These are phyloP conservation scores for Chondrostereum purpureum DNA, from an alignment of 1,284 basidiomycete species.

Conservation along the genomic window DNA sequence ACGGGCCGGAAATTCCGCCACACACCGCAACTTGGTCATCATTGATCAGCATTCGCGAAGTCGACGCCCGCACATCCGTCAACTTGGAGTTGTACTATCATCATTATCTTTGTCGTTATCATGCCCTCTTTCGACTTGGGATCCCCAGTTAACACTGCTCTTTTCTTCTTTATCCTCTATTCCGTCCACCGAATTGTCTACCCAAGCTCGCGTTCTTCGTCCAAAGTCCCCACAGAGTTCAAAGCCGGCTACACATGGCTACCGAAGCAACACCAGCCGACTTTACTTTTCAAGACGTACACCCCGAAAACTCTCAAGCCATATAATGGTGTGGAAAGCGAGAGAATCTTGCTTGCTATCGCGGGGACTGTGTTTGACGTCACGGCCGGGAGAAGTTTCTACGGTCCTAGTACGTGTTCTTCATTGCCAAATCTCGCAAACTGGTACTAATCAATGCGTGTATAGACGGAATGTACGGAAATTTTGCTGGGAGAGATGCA, in stretches of 20 bases:
- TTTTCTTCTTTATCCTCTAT: constrained; percentile 75
- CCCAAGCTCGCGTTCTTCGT: constrained; percentile 47
- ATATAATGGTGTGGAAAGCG: constrained; percentile 63
- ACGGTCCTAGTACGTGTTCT: constrained; percentile 74
- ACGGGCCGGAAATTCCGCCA: too few species aligned
- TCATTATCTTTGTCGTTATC: neutral
- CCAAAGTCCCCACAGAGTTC: constrained; percentile 58
- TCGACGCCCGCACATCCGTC: neutral
- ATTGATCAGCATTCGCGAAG: neutral
- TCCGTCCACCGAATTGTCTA: constrained; percentile 69
- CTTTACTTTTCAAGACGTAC: constrained; percentile 69
- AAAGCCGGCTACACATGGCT: constrained; percentile 82
- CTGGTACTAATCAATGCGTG: too few species aligned
- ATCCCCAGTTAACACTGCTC: constrained; percentile 67
- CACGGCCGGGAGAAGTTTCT: constrained; percentile 81
- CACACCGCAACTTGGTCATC: too few species aligned
- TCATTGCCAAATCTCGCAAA: neutral
- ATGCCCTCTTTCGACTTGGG: constrained; percentile 38
- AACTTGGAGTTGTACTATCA: neutral
- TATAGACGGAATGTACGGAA: constrained; percentile 89
- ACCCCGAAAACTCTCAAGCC: constrained; percentile 67
- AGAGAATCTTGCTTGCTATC: constrained; percentile 81
- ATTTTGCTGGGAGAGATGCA: constrained; percentile 93
- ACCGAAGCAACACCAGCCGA: constrained; percentile 72
- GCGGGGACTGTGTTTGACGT: constrained; percentile 89